phyloP scores from a whole-genome alignment of 768 basidiomycete species.

The Porphyrellus cyaneotinctus region DNA sequence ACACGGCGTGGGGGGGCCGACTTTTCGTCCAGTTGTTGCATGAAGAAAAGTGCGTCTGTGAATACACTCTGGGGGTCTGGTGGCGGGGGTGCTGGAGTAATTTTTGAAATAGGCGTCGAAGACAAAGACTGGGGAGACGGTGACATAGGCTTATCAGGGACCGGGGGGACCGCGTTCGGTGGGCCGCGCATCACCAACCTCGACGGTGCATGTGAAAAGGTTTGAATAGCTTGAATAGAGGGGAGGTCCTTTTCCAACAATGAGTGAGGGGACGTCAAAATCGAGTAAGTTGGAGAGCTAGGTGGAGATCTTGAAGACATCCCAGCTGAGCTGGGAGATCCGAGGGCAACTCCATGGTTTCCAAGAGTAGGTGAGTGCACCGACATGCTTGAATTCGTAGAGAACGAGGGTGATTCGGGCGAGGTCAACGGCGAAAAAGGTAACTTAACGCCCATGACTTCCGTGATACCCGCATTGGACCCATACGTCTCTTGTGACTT shows the following conservation, averaged over 20 bases:
- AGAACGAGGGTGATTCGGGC: conserved; percentile 32
- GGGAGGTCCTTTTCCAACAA: conserved; percentile 31
- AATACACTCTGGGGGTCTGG: conserved; percentile 37
- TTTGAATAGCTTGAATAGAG: conserved; percentile 29
- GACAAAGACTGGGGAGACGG: conserved; percentile 14
- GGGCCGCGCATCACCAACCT: conserved; percentile 14
- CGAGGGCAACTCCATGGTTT: conserved; percentile 12
- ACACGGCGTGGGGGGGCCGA: conserved; percentile 33
- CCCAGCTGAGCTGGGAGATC: conserved; percentile 12
- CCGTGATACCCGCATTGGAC: conserved; percentile 12
- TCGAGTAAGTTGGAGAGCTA: conserved; percentile 26
- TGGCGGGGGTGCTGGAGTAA: conserved; percentile 10
- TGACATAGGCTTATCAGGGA: conserved; percentile 23
- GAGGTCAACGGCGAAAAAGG: conserved; percentile 30
- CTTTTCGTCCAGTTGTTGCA: conserved; percentile 52
- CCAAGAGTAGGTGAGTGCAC: conserved; percentile 16
- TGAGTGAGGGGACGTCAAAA: conserved; percentile 37
- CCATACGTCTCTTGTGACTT: conserved; percentile 21
- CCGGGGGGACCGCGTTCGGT: conserved; percentile 23
- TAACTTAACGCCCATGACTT: conserved; percentile 30
- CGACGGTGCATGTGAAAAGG: conserved; percentile 3
- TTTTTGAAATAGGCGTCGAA: conserved; percentile 29
- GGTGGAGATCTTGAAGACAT: conserved; percentile 21
- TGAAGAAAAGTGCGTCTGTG: conserved; percentile 63
- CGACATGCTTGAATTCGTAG: conserved; percentile 27